A percentile compares a stretch with the other conserved stretches of the same genome.
These are phyloP conservation scores for Neoboletus subvelutipes DNA, from an alignment of 768 basidiomycete species.

Conservation along the genomic window DNA sequence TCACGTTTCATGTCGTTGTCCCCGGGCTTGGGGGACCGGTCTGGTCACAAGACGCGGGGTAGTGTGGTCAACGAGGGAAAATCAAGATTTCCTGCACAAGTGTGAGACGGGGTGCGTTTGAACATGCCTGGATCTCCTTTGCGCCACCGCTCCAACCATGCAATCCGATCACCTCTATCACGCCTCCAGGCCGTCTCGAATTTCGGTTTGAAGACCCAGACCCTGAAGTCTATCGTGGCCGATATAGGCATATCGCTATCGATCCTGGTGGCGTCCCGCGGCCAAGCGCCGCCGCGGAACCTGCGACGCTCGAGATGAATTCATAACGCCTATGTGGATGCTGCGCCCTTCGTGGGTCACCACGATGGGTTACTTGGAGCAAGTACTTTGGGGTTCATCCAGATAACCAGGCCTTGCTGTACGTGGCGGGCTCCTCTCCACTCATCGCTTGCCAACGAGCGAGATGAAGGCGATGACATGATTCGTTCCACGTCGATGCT, in stretches of 20 bases:
- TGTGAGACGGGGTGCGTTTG: background rate
- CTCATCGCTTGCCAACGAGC: background rate
- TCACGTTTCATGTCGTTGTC: background rate
- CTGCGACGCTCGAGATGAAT: conserved; percentile 2
- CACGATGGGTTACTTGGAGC: background rate
- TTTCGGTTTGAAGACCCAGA: background rate
- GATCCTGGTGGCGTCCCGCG: conserved; percentile 16
- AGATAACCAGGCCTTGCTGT: conserved; percentile 9
- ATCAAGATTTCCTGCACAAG: too few relatives aligned
- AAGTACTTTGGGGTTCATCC: background rate
- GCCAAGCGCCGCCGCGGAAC: conserved; percentile 10
- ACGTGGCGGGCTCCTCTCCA: background rate
- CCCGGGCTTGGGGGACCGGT: background rate
- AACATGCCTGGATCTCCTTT: background rate
- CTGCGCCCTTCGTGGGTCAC: background rate
- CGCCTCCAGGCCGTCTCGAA: background rate
- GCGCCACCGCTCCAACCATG: background rate
- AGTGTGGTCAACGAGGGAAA: background rate
- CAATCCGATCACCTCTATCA: background rate
- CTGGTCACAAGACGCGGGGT: background rate
- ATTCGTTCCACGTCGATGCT: background rate
- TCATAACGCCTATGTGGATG: conserved; percentile 4
- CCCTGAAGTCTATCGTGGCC: conserved; percentile 17
- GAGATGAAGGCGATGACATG: background rate
- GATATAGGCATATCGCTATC: conserved; percentile 1